Percentiles rank a stretch among this genome's conserved stretches.
Conservation (phyloP, 2,329 filamentous ascomycete species). For the Cryphonectria nitschkei region DNA sequence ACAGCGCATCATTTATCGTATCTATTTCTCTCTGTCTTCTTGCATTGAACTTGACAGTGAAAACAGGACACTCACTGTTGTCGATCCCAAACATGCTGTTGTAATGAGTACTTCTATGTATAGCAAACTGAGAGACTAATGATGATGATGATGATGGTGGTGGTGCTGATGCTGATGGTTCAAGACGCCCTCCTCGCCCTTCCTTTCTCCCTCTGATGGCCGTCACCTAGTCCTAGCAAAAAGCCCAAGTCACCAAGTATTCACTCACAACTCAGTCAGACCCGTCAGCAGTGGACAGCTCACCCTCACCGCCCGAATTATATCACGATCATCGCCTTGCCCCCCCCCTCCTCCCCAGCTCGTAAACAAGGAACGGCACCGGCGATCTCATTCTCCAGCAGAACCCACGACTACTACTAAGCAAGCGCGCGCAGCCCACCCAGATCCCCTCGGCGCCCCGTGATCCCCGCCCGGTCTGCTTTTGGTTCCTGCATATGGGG, state of each 20-base stretch:
- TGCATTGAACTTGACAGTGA: no score
- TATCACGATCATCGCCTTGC: neutral
- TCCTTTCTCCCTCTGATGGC: neutral
- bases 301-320: neutral
- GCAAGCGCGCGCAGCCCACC: neutral
- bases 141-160: neutral
- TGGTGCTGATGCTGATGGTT: neutral
- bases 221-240: no score
- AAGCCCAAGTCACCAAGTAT: no score
- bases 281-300: neutral
- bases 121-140: neutral
- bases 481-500: constrained; percentile 16
- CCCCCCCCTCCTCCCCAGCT: neutral
- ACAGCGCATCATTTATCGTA: no score
- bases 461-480: neutral
- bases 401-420: constrained; percentile 2
- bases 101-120: neutral
- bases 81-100: no score
- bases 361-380: neutral
- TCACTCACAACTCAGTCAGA: neutral
- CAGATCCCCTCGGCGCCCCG: neutral
- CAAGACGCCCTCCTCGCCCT: neutral
- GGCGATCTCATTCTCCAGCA: constrained; percentile 10
- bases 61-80: no score
- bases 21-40: no score